These are phyloP conservation scores for Rhodamnia rubescens DNA, from an alignment of 345 rosid genomes.

Conservation along the genomic window DNA sequence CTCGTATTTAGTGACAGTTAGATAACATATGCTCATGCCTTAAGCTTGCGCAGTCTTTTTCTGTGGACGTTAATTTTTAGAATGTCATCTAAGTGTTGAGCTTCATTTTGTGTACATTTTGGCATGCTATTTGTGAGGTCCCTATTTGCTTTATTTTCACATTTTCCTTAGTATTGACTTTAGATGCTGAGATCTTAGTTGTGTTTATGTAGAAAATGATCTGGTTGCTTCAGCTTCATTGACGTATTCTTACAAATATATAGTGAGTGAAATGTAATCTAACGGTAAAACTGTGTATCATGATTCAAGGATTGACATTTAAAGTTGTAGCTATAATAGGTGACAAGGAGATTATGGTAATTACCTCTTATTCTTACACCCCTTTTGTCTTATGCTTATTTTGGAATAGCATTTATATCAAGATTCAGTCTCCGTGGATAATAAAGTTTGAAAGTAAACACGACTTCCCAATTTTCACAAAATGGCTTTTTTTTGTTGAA, in stretches of 20 bases:
- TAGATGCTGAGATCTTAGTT: neutral
- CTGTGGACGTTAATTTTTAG: neutral
- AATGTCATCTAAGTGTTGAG: neutral
- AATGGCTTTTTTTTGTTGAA: neutral
- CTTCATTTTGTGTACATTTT: neutral
- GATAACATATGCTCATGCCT: neutral
- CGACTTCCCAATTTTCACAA: neutral
- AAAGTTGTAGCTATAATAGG: no score
- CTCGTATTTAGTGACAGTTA: neutral
- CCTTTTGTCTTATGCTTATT: neutral
- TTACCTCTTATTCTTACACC: neutral
- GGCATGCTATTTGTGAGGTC: neutral
- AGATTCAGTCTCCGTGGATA: neutral
- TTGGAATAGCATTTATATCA: neutral
- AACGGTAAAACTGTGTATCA: no score
- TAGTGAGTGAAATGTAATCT: no score
- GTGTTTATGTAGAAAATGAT: neutral
- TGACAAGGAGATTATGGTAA: no score
- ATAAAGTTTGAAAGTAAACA: neutral
- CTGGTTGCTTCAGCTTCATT: neutral
- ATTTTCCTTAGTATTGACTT: neutral
- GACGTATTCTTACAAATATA: neutral
- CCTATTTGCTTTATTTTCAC: neutral
- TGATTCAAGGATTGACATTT: no score
- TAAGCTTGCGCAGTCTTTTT: no score